Evolutionary conservation across 139 green algal genomes (phyloP), one percentile per base, ranked within the genome.

Genomic region (Pycnococcus provasolii): DNA sequence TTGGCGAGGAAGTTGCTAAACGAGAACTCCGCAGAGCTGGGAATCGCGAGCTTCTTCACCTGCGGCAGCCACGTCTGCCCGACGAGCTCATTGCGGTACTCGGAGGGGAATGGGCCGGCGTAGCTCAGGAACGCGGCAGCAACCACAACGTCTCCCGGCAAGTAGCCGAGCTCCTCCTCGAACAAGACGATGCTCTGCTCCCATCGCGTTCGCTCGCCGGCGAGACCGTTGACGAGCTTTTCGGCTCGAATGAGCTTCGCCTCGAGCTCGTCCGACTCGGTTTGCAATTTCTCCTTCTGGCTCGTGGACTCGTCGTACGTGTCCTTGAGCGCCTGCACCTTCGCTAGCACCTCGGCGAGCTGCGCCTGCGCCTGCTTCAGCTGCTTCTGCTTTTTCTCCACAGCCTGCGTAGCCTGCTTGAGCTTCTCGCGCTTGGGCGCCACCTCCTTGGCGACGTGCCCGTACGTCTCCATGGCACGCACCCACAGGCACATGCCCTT

Each of bases 401-500:
- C 61, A 53, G 78, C 77, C 13, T 85, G 78, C 73, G 86, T 79
- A n/a, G 87, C 88, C 0, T 74, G 61, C 78, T 91, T 89, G n/a
- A 95, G 81, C 79, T 89, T 89, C 5, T 76, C 80, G 4, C 82
- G 62, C 81, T 94, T 94, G n/a, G 87, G 87, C 37, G 76, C 86
- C 26, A 94, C 84, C 43, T 90, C 84, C 79, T 90, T 90, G 8
- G 83, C 72, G 52, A 94, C 83, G 51, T 76, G 66, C 2, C 86
- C 87, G 66, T 94, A 94, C 45, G 81, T 78, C 63, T 90, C 82
- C 87, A 94, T 94, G 13, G 85, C 85, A 54, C 78, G 62, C 59
- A 94, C 87, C 87, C 87, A 94, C 75, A 89, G 66, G 77, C 84
- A 91, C 77, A 94, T 77, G 39, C 87, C 73, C 60, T 77, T 77